These are phyloP conservation scores for Beauveria pseudobassiana DNA, from an alignment of 2,329 filamentous ascomycete genomes.

Conservation along the genomic window DNA sequence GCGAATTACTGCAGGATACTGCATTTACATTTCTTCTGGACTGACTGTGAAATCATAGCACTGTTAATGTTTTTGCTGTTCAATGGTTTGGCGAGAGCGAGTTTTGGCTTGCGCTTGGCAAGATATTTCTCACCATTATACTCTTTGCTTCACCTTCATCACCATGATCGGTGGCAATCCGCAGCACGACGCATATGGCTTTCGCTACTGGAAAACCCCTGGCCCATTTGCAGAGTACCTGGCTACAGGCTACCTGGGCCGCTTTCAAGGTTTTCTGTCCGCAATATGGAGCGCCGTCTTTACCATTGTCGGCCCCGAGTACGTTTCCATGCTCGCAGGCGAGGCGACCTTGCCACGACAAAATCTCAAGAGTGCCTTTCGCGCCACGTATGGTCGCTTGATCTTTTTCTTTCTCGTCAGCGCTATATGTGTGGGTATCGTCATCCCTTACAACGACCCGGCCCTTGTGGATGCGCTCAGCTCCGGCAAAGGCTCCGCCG, in stretches of 20 bases:
- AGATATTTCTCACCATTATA: conserved; percentile 58
- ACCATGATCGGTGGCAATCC: conserved; percentile 75
- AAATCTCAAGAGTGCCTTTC: conserved; percentile 61
- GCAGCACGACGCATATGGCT: conserved; percentile 58
- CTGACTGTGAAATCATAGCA: conserved; percentile 19
- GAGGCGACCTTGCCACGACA: conserved; percentile 57
- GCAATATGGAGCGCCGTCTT: conserved; percentile 58
- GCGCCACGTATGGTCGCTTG: conserved; percentile 65
- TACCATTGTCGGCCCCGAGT: conserved; percentile 59
- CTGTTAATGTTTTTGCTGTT: conserved; percentile 58
- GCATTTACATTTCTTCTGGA: too few relatives aligned
- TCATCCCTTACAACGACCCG: conserved; percentile 59
- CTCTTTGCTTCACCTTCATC: conserved; percentile 66
- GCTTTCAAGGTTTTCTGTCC: conserved; percentile 62
- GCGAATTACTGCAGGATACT: neutral
- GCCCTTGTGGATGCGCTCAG: conserved; percentile 44
- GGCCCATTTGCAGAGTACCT: conserved; percentile 44
- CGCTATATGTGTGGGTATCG: conserved; percentile 18
- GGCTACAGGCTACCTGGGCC: conserved; percentile 52
- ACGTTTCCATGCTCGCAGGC: conserved; percentile 60
- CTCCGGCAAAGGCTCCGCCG: conserved; percentile 29
- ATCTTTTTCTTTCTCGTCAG: conserved; percentile 64
- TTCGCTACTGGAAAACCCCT: conserved; percentile 53
- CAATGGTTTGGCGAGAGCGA: conserved; percentile 63
- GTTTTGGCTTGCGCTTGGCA: conserved; percentile 57